A percentile compares a stretch with the other conserved stretches of the same genome.
These are phyloP conservation scores for Aspergillus tamarii DNA, from an alignment of 2,329 filamentous ascomycete genomes.

Conservation along the genomic window DNA sequence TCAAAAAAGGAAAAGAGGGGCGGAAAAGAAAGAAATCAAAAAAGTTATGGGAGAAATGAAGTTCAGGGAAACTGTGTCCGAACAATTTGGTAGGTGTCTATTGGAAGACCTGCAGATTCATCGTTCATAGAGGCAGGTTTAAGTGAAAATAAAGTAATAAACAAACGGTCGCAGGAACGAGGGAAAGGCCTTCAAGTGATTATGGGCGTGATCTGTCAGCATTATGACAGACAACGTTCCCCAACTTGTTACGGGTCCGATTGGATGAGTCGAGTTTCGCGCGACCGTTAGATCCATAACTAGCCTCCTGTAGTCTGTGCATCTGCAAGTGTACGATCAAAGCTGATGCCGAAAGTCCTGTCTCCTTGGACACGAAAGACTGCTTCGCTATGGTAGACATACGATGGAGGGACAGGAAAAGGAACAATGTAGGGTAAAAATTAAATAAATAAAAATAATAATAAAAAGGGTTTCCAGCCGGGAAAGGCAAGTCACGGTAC, in stretches of 20 bases:
- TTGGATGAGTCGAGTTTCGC: slow-evolving; percentile 19
- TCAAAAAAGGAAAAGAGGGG: not conserved
- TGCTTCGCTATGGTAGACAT: not conserved
- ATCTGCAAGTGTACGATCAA: slow-evolving; percentile 4
- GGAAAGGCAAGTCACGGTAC: not conserved
- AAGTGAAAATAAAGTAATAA: not conserved
- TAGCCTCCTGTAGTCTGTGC: slow-evolving; percentile 22
- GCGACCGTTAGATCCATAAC: slow-evolving; percentile 26
- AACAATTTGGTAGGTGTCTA: not conserved
- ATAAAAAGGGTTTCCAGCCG: not conserved
- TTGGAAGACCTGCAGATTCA: not conserved
- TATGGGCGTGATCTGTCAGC: slow-evolving; percentile 7
- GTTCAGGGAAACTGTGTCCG: not conserved
- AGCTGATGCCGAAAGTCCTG: not conserved
- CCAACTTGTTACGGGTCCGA: slow-evolving; percentile 17
- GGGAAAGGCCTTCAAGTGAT: not conserved
- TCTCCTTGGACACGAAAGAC: not conserved
- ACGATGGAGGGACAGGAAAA: not conserved
- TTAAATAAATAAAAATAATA: not conserved
- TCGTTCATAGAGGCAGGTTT: not conserved
- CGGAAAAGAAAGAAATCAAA: not conserved
- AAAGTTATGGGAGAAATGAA: not conserved
- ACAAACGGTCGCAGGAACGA: not conserved
- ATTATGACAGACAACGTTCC: slow-evolving; percentile 22
- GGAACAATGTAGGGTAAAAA: not conserved